Percentiles rank a stretch among this genome's conserved stretches.
Evolutionary conservation across 2,329 filamentous ascomycete genomes (phyloP).

Genomic region (Orbilia brochopaga): DNA sequence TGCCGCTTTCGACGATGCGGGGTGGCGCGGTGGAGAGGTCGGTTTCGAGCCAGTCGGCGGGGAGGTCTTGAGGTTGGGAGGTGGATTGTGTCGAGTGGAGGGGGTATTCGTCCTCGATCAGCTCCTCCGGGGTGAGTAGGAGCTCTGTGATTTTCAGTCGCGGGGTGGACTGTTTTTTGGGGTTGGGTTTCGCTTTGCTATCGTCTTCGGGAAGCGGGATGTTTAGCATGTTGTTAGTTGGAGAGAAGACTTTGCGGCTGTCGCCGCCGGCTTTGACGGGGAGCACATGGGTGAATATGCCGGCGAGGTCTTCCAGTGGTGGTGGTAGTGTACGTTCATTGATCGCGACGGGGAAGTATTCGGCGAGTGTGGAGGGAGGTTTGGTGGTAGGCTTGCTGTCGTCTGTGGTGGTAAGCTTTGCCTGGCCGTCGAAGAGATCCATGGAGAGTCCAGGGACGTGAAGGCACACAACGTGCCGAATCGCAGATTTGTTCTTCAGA

Average conservation of each 20-base stretch:
- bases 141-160: conserved; percentile 71
- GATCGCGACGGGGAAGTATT: conserved; percentile 55
- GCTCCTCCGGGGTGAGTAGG: conserved; percentile 72
- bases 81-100: conserved; percentile 72
- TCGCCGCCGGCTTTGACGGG: conserved; percentile 87
- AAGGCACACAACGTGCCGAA: conserved; percentile 81
- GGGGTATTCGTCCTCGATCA: conserved; percentile 81
- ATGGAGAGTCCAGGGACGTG: conserved; percentile 92
- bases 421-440: conserved; percentile 77
- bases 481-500: conserved; percentile 68
- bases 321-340: conserved; percentile 56
- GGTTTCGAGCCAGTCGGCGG: conserved; percentile 83
- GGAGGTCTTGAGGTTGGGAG: conserved; percentile 58
- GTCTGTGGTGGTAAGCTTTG: conserved; percentile 56
- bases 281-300: conserved; percentile 88
- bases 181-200: conserved; percentile 62
- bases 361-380: conserved; percentile 14
- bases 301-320: conserved; percentile 57
- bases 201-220: conserved; percentile 81
- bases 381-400: not conserved
- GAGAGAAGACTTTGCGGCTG: conserved; percentile 63
- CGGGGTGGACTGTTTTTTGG: conserved; percentile 13
- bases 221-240: conserved; percentile 72
- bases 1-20: conserved; percentile 75
- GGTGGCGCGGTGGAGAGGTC: conserved; percentile 71